Conservation (phyloP, 164 flowering plant genomes). For the Macadamia tetraphylla region DNA sequence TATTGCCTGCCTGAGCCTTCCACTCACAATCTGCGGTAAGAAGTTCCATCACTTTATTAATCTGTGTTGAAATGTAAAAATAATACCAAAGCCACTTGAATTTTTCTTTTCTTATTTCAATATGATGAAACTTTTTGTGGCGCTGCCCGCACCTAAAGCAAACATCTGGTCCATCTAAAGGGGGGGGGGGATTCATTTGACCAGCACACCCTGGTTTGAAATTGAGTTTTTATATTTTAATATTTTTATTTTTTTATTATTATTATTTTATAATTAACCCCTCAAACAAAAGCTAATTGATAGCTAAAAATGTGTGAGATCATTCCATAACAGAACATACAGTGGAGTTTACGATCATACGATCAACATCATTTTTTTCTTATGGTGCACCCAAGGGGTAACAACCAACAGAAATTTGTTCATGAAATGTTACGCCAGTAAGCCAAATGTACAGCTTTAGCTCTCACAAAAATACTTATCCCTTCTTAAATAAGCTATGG, state of each 20-base stretch:
- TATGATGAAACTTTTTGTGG: too few species aligned
- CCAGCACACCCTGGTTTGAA: not conserved
- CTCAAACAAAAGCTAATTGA: too few species aligned
- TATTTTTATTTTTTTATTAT: too few species aligned
- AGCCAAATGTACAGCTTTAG: not conserved
- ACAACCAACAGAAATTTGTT: not conserved
- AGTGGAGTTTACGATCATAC: not conserved
- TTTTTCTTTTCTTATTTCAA: too few species aligned
- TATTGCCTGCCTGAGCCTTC: slow-evolving; percentile 74
- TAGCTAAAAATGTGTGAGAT: too few species aligned
- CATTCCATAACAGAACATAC: not conserved
- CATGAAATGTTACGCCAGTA: not conserved
- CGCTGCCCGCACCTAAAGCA: too few species aligned
- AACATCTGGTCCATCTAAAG: too few species aligned
- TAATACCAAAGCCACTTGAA: too few species aligned
- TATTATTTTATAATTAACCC: too few species aligned
- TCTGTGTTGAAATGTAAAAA: not conserved
- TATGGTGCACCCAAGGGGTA: not conserved
- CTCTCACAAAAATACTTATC: not conserved
- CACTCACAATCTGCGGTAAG: slow-evolving; percentile 59
- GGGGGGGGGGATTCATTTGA: too few species aligned
- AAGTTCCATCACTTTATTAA: not conserved
- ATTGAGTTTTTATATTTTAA: too few species aligned
- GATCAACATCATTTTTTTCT: not conserved
- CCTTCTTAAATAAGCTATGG: too few species aligned